phyloP scores from a whole-genome alignment of 345 rosid genomes.

The Euphorbia peplus region DNA sequence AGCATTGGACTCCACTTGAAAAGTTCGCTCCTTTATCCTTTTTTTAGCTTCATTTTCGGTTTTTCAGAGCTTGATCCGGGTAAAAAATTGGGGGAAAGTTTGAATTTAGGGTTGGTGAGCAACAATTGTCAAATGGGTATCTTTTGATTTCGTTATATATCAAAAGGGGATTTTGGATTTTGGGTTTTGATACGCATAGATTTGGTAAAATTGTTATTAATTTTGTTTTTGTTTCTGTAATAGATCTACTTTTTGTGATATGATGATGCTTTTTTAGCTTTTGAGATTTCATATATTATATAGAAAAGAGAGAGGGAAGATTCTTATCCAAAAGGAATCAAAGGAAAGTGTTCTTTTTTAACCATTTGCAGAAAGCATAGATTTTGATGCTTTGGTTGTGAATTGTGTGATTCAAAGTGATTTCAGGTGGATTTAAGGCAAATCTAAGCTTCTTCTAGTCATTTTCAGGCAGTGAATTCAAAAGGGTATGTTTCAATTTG shows the following conservation, averaged over 20 bases:
- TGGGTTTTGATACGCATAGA: too few species aligned
- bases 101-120: conserved; percentile 9
- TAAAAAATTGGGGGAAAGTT: neutral
- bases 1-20: neutral
- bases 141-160: conserved; percentile 5
- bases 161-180: neutral
- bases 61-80: conserved; percentile 19
- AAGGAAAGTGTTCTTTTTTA: conserved; percentile 4
- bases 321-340: conserved; percentile 12
- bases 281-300: neutral
- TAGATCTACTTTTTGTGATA: conserved; percentile 17
- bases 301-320: conserved; percentile 15
- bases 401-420: conserved; percentile 1
- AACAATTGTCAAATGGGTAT: neutral
- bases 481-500: conserved; percentile 10
- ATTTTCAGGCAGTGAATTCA: neutral
- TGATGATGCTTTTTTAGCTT: conserved; percentile 13
- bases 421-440: neutral
- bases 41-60: neutral
- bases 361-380: neutral
- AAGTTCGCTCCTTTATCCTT: too few species aligned
- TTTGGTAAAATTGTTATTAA: neutral
- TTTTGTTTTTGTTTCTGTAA: neutral
- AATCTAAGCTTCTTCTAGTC: conserved; percentile 1
- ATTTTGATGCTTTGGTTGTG: conserved; percentile 1